Evolutionary conservation across 2,329 filamentous ascomycete genomes (phyloP), one percentile per base, ranked within the genome.

Genomic region (Monilinia aucupariae): DNA sequence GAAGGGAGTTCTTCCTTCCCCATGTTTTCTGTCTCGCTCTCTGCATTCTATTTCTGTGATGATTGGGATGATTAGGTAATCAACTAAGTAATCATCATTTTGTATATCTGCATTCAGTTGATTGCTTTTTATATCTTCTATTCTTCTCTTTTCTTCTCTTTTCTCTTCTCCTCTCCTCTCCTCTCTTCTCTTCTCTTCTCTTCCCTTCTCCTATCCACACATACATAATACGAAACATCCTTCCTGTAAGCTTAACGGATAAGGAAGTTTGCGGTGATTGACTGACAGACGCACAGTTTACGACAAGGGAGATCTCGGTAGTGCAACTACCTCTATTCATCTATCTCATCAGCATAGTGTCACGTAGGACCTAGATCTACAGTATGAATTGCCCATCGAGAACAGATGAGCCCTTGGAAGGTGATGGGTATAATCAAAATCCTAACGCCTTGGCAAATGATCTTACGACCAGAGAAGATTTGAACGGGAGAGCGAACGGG

Each of bases 371-470:
- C 5, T 9, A 2, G 30, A 6, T 9, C 4, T 8, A 7, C 53
- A 62, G 13, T 22, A 88, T 88, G 85, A 88, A 88, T 70, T 86
- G 85, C 72, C 85, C 85, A 63, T 87, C 85, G 7, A 78, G 83
- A 68, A 83, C 79, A 39, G 85, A 88, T 65, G 79, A 83, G 63
- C 77, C 79, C 37, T 47, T 63, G 27, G 76, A 78, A 55, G 79
- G 82, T 59, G 78, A 79, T 27, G 78, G 77, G 60, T 85, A 80
- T 76, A 88, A 88, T 70, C 85, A 88, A 74, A 87, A 78, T 66
- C 85, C 85, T 0, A 76, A 80, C 62, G 76, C 77, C 2, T 74
- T 88, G 62, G 81, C 80, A 64, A 78, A 79, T n/a, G 85, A 87
- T 71, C 76, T 80, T 41, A 88, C 85, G 3, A 88, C 85, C 7